Base-by-base conservation (phyloP, 352 stramenopile genomes). In the Elongisporangium anandrum region DNA sequence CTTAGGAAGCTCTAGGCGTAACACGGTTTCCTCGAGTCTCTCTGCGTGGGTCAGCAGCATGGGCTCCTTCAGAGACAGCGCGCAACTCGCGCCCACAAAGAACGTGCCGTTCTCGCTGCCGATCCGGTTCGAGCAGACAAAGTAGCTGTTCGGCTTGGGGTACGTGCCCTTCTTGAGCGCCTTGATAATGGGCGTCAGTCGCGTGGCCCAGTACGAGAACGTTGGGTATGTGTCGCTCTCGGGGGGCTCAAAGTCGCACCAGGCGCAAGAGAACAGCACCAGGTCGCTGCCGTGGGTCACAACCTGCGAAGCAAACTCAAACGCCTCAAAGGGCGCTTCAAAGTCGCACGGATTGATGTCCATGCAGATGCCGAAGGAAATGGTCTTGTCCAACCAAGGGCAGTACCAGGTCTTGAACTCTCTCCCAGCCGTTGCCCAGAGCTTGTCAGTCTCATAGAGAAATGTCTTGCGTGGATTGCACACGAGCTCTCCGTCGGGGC, bases 331-430 rank as follows among this genome's bases (percentile, higher is more conserved):
- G 10, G 81, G 70, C 49, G 87, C 66, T 22, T 65, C 70, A 56
- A 96, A 94, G 65, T 94, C 78, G 55, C 90, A 66, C 19, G 87
- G 87, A 57, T 96, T 96, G 59, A 96, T 94, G 66, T 96, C 87
- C 87, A 96, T 96, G 63, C 87, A 96, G 60, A 96, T 93, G 41
- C 87, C 85, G 60, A 94, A 92, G 2, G 81, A 88, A 19, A 94
- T 87, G 6, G 72, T 81, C 65, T 86, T 84, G 61, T 85, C 34
- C 16, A 95, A 77, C 81, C 81, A 92, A 39, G 83, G 77, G 50
- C 85, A 94, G 64, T 82, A 59, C 80, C 80, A 94, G 22, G 73
- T 77, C 26, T 16, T 67, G 65, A 95, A 95, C 2, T 75, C 74
- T 16, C 73, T 66, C 20, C 81, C 83, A 0, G 81, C 55, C 0